Evolutionary conservation across 1,139 yeast genomes (phyloP).

Genomic region (Spencermartinsiella ligniputridi): DNA sequence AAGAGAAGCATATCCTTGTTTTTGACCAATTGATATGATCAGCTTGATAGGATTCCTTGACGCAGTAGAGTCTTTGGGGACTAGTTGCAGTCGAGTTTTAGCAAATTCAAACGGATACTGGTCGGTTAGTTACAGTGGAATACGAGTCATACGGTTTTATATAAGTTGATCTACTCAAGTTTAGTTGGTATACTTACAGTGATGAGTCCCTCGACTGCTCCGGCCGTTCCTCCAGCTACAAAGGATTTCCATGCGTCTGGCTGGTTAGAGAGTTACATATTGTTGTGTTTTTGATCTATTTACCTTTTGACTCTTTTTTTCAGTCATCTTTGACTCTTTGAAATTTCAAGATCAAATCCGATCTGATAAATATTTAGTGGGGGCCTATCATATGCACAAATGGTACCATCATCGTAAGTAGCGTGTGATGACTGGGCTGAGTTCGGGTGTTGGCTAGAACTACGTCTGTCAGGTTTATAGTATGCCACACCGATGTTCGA

Average conservation of each 20-base stretch:
- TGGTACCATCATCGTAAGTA: too few species aligned
- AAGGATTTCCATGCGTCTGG: constrained; percentile 58
- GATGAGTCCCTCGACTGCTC: constrained; percentile 84
- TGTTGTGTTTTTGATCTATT: too few species aligned
- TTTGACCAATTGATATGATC: constrained; percentile 65
- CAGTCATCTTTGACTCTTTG: constrained; percentile 6
- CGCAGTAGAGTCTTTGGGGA: constrained; percentile 56
- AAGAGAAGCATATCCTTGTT: constrained; percentile 74
- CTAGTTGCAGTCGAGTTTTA: constrained; percentile 84
- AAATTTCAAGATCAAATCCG: neutral
- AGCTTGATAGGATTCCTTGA: constrained; percentile 81
- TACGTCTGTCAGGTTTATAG: too few species aligned
- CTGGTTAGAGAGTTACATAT: constrained; percentile 11
- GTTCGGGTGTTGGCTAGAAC: too few species aligned
- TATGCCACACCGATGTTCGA: too few species aligned
- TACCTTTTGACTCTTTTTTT: constrained; percentile 15
- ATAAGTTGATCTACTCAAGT: neutral
- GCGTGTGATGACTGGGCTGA: too few species aligned
- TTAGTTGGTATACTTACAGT: constrained; percentile 38
- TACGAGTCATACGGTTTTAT: neutral
- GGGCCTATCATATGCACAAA: too few species aligned
- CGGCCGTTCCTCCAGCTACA: constrained; percentile 92
- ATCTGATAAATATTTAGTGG: too few species aligned
- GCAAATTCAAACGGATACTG: constrained; percentile 93
- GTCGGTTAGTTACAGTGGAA: neutral